Base-by-base conservation (phyloP, 179 eudicot genomes). In the Beta macrorhiza region DNA sequence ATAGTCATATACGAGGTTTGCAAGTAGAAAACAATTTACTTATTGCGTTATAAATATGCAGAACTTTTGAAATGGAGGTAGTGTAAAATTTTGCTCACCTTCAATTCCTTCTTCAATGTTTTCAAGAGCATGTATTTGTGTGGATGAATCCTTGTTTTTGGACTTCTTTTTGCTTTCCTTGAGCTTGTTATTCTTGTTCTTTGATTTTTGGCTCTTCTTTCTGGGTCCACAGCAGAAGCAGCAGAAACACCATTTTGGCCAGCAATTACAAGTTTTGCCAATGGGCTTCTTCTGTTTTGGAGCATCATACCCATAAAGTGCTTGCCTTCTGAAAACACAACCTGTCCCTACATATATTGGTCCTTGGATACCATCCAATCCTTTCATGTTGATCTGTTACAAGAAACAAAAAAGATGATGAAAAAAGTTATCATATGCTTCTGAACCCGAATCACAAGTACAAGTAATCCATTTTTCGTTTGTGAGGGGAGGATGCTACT, bases 321-420 rank as follows among this genome's bases (percentile, higher is more conserved):
- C 98, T 87, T 93, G 98, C 86, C 98, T 89, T 75, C 92, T 86
- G 88, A 95, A 95, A 81, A 88, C 91, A 89, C 97, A 92, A 78
- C 98, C 98, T 12, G 98, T 95, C 5, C 98, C 98, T 1, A 95
- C 98, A 79, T 95, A 93, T 63, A 95, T 91, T 49, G 98, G 98
- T 78, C 98, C 98, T 90, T 95, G 98, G 82, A 95, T 92, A 52
- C 98, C 98, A 88, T 95, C 98, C 81, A 95, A 79, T 20, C 98
- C 98, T 83, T 95, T 95, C 98, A 95, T 93, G 89, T 95, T 95
- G 64, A 95, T 95, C 98, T 95, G 92, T 82, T 76, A 11, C 20
- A 67, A 17, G 22, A 42, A 22, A 37, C 14, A 1, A 20, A 16
- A 12, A n/a, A 62, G 47, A 81, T 5, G 5, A 65, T 25, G 14